These are phyloP conservation scores for Beauveria sp. DNA, from an alignment of 2,329 filamentous ascomycete species.

Conservation along the genomic window DNA sequence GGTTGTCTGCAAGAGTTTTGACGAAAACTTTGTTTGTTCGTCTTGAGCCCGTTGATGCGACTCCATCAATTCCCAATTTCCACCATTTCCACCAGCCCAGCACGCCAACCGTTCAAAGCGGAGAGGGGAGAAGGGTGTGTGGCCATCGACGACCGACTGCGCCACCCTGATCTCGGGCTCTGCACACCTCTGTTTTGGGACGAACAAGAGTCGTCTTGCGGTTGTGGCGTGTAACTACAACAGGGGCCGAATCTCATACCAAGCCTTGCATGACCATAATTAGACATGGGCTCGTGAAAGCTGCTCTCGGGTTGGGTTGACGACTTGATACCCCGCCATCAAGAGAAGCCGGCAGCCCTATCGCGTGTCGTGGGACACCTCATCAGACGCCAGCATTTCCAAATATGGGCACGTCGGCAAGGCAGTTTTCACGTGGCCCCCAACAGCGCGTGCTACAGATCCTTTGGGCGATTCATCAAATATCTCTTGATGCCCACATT, in stretches of 20 bases:
- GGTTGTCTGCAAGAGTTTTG: too few relatives aligned
- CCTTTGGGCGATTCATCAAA: too few relatives aligned
- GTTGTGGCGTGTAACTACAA: slow-evolving; percentile 1
- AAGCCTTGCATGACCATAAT: background rate
- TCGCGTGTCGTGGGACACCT: background rate
- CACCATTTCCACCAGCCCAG: background rate
- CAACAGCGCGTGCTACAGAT: too few relatives aligned
- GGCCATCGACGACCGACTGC: background rate
- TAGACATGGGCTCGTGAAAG: background rate
- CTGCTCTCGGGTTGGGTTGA: background rate
- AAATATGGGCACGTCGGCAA: background rate
- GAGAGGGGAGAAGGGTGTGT: background rate
- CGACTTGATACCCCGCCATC: background rate
- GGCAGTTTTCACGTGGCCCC: background rate
- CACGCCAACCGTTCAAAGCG: too few relatives aligned
- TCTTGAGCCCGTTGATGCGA: background rate
- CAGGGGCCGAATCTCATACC: background rate
- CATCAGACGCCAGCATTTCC: background rate
- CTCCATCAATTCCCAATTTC: background rate
- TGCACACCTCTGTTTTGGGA: background rate
- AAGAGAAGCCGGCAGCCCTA: background rate
- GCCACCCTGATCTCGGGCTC: slow-evolving; percentile 4
- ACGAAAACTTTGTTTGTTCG: background rate
- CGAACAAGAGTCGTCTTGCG: background rate
- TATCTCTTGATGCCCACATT: too few relatives aligned